These are phyloP conservation scores for Xylaria sp. DNA, from an alignment of 2,329 filamentous ascomycete species.

Conservation along the genomic window DNA sequence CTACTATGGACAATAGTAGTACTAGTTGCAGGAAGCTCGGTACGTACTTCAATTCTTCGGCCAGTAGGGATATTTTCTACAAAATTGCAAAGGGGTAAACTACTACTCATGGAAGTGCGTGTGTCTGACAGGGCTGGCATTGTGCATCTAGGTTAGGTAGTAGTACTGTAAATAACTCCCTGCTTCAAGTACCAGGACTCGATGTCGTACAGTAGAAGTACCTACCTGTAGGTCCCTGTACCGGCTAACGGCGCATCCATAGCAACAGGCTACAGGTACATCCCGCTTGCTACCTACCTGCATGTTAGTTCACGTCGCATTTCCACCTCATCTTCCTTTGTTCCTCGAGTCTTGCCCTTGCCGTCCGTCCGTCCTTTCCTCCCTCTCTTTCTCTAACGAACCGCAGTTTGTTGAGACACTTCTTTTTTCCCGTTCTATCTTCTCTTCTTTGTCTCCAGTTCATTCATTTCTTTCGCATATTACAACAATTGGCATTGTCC, in stretches of 20 bases:
- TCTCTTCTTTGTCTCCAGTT: neutral
- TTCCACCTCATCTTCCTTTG: neutral
- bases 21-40: no score
- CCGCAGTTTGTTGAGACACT: neutral
- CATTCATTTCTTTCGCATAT: neutral
- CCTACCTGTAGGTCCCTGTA: neutral
- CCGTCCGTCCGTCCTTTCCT: neutral
- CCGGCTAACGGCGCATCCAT: neutral
- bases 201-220: no score
- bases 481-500: constrained; percentile 13
- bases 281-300: neutral
- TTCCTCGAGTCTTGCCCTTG: neutral
- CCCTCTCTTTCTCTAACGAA: neutral
- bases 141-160: no score
- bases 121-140: neutral
- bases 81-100: no score
- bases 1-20: no score
- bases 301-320: neutral
- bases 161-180: no score
- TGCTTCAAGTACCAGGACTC: no score
- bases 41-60: no score
- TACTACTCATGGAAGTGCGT: no score
- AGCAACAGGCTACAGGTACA: no score
- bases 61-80: no score
- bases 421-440: neutral